Base-by-base conservation (phyloP, 164 flowering plant genomes). In the Saururus chinensis region DNA sequence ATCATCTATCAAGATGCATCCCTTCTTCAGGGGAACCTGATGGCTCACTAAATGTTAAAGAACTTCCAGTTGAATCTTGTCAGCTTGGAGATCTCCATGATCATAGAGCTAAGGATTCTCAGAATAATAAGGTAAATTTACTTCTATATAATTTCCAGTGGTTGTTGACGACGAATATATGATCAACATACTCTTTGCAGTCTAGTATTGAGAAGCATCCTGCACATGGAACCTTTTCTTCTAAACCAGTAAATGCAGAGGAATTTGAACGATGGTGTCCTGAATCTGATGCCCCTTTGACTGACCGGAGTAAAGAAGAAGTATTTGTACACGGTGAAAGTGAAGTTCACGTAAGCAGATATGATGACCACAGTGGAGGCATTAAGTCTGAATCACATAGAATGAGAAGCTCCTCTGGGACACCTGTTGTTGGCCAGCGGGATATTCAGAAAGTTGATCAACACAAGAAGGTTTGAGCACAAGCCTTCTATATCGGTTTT, bases 91-190 rank as follows among this genome's bases (percentile, higher is more conserved):
- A 60, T 54, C 52, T 63, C 55, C 53, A 35, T 20, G 56, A 60
- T 53, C 30, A 63, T 60, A 60, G 22, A 22, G 25, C 13, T 40
- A 61, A 41, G 12, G 26, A 19, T 60, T 60, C 51, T 68, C 42
- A 67, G 56, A 20, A n/a, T 21, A 45, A 51, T n/a, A 60, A 21
- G 70, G 79, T 70, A 72, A 55, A 60, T 37, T 56, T 26, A 54
- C 56, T 23, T 40, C 1, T 9, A 37, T 25, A 23, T 19, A 22
- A 14, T 24, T 22, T 64, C 40, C 64, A 25, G 11, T 52, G 45
- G 48, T 24, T 9, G 48, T 56, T 23, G 40, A 56, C 22, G 9
- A 55, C 49, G 19, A 41, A 62, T 55, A 21, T 59, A 61, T 51
- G 10, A 54, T 25, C 42, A 40, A 41, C 30, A 53, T 26, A 9